phyloP scores from a whole-genome alignment of 441 rosid species.

The Rhodomyrtus psidioides region DNA sequence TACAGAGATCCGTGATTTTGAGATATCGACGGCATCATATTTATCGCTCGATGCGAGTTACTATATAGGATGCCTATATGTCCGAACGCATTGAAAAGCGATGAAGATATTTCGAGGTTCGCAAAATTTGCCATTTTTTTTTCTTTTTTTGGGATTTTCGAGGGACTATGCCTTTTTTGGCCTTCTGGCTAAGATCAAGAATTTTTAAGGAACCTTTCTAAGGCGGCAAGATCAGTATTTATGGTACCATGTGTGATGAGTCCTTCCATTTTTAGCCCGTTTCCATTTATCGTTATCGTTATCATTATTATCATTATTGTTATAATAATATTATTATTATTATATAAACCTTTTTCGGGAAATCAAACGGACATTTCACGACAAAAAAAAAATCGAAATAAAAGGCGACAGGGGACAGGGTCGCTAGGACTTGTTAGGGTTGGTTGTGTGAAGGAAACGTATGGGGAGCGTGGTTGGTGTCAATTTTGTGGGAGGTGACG shows the following conservation, averaged over 20 bases:
- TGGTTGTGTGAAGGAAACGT: neutral
- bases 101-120: neutral
- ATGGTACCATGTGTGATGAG: neutral
- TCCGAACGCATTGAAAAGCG: neutral
- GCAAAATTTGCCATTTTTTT: neutral
- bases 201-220: neutral
- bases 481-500: neutral
- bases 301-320: neutral
- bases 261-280: neutral
- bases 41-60: neutral
- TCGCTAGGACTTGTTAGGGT: neutral
- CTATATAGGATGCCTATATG: no score
- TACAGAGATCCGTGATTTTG: accelerated
- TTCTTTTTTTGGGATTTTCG: no score
- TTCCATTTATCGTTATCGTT: neutral
- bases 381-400: neutral
- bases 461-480: neutral
- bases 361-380: neutral
- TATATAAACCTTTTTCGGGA: neutral
- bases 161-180: neutral
- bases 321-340: neutral
- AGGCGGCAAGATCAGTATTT: neutral
- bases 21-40: neutral
- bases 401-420: neutral
- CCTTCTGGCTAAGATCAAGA: neutral